A percentile compares a stretch with the other conserved stretches of the same genome.
Conservation (phyloP, 257 asterid genomes). For the Cordia subcordata region DNA sequence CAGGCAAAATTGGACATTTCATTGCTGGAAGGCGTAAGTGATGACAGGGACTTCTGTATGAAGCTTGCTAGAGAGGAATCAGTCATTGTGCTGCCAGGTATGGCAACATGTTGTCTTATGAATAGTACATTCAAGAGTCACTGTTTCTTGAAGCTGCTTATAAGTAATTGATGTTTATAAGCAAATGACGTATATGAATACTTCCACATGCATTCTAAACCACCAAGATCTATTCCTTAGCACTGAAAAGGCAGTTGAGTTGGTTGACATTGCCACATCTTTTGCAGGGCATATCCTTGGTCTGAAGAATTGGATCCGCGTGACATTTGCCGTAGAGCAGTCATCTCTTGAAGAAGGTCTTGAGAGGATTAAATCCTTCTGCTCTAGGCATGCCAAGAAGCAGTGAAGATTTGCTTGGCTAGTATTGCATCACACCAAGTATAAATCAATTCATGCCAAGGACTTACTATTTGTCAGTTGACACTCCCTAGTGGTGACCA, state of each 20-base stretch:
- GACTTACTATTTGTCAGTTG: too few species aligned
- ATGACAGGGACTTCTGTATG: constrained; percentile 55
- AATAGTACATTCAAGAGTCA: neutral
- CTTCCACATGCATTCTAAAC: neutral
- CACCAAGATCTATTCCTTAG: neutral
- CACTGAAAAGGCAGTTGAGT: neutral
- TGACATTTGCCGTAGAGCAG: constrained; percentile 51
- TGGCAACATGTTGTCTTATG: neutral
- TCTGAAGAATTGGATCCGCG: constrained; percentile 54
- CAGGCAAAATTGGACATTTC: constrained; percentile 47
- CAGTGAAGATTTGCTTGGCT: neutral
- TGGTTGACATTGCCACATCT: neutral
- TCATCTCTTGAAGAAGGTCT: constrained; percentile 50
- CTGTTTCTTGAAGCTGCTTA: neutral
- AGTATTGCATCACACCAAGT: too few species aligned
- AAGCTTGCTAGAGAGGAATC: constrained; percentile 69
- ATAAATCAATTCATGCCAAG: too few species aligned
- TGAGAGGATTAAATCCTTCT: constrained; percentile 56
- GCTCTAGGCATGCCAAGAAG: constrained; percentile 42
- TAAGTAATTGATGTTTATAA: too few species aligned
- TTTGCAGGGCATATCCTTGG: constrained; percentile 53
- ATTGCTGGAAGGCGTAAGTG: constrained; percentile 36
- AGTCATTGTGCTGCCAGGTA: constrained; percentile 59
- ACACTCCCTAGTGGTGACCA: too few species aligned
- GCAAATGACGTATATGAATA: neutral